Percentiles rank a stretch among this genome's conserved stretches.
These are phyloP conservation scores for Penicillium coffeae DNA, from an alignment of 495 filamentous ascomycete genomes.

Conservation along the genomic window DNA sequence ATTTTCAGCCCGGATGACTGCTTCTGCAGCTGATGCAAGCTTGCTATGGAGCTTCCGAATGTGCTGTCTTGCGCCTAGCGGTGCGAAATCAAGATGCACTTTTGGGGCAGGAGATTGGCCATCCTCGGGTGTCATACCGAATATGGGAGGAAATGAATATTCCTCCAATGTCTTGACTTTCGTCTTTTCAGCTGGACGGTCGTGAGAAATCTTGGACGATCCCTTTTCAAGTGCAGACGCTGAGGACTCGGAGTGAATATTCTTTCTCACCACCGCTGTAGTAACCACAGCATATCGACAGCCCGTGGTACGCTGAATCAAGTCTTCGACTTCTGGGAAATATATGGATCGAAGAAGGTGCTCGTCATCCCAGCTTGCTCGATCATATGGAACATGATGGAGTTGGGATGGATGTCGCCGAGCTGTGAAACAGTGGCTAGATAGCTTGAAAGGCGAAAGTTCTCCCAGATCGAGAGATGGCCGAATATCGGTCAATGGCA, in stretches of 20 bases:
- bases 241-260: not conserved
- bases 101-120: not conserved
- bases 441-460: no score
- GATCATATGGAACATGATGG: no score
- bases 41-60: not conserved
- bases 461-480: no score
- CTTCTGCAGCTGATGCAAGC: not conserved
- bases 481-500: no score
- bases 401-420: no score
- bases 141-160: conserved; percentile 1
- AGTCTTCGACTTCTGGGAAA: not conserved
- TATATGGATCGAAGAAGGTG: no score
- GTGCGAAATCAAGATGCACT: conserved; percentile 1
- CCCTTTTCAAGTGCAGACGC: no score
- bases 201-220: no score
- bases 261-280: not conserved
- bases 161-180: not conserved
- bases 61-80: not conserved
- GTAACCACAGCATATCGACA: not conserved
- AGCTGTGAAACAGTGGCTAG: no score
- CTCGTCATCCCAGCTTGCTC: no score
- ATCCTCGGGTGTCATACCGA: not conserved
- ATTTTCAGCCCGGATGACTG: not conserved
- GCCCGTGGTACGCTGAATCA: not conserved
- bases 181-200: no score